Evolutionary conservation across 768 basidiomycete genomes (phyloP), one percentile per base, ranked within the genome.

Genomic region (Mrakia blollopis): DNA sequence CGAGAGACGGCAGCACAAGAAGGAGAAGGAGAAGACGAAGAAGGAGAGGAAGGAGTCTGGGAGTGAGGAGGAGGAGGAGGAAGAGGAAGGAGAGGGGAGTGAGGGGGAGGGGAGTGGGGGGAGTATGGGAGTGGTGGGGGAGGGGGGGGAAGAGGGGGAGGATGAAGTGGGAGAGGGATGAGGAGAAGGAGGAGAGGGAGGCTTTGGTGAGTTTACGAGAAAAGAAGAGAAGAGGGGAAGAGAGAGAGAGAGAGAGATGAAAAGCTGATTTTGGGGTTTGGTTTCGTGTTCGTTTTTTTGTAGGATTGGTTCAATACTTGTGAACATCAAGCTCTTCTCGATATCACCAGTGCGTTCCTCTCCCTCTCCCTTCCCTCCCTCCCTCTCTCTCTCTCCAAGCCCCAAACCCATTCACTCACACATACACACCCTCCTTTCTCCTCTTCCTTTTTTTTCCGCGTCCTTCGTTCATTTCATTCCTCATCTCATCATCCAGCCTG

Each of bases 401-500:
- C 30, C 8, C 21, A 39, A 39, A 9, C 16, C 39, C 37, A 57
- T 60, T 2, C 44, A 44, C 14, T 14, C 44, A 44, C 44, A 9
- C 11, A 44, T 13, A 9, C 10, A 11, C 44, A 11, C 14, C 39
- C 39, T 44, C 44, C 44, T 11, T 44, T 14, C 11, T 13, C 44
- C 10, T 11, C 7, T 14, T 44, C 44, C 44, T 44, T 14, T 44
- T 14, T 41, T 11, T 6, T 14, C 44, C 44, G 11, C 10, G n/a
- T n/a, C n/a, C n/a, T n/a, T n/a, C n/a, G n/a, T 41, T 41, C 39
- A 13, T 50, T 21, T 32, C 16, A 3, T 32, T 63, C 50, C 50
- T 41, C 18, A 37, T 35, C 21, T 8, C 44, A 18, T 50, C 47
- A 18, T 41, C 47, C 25, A 86, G 86, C 85, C 18, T 97, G 94